phyloP scores from a whole-genome alignment of 2,329 filamentous ascomycete genomes.

The Aspergillus felis region DNA sequence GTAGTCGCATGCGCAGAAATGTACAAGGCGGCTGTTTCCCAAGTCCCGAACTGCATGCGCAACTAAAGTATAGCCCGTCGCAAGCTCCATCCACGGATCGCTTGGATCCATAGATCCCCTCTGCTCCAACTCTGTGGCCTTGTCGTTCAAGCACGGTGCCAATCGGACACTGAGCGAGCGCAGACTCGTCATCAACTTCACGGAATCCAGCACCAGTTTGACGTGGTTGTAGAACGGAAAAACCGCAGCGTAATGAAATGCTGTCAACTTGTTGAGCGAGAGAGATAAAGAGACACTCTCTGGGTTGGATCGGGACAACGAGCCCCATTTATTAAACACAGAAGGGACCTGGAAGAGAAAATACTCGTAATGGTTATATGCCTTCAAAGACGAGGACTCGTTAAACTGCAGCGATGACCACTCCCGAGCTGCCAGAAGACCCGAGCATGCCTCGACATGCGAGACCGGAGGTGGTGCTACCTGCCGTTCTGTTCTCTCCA shows the following conservation, averaged over 20 bases:
- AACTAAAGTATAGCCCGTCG: constrained; percentile 49
- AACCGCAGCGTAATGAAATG: constrained; percentile 59
- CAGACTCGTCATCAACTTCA: constrained; percentile 49
- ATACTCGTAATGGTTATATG: constrained; percentile 69
- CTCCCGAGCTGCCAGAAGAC: constrained; percentile 55
- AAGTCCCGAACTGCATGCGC: constrained; percentile 31
- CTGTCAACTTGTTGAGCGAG: constrained; percentile 42
- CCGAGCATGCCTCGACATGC: constrained; percentile 20
- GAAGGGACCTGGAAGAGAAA: constrained; percentile 63
- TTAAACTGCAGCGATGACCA: constrained; percentile 68
- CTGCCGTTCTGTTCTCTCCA: constrained; percentile 27
- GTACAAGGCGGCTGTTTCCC: constrained; percentile 13
- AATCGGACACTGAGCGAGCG: constrained; percentile 54
- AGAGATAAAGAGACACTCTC: constrained; percentile 33
- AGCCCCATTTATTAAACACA: constrained; percentile 49
- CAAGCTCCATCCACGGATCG: constrained; percentile 53
- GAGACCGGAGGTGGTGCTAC: constrained; percentile 23
- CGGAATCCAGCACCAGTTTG: constrained; percentile 40
- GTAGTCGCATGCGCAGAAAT: constrained; percentile 30
- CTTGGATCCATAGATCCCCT: constrained; percentile 38
- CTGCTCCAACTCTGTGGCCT: constrained; percentile 36
- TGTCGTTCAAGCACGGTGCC: constrained; percentile 37
- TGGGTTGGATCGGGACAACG: constrained; percentile 22
- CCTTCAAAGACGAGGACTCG: constrained; percentile 69
- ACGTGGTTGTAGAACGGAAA: constrained; percentile 65